Percentiles rank a stretch among this genome's conserved stretches.
These are phyloP conservation scores for Penicillium cosmopolitanum DNA, from an alignment of 495 filamentous ascomycete species.

Conservation along the genomic window DNA sequence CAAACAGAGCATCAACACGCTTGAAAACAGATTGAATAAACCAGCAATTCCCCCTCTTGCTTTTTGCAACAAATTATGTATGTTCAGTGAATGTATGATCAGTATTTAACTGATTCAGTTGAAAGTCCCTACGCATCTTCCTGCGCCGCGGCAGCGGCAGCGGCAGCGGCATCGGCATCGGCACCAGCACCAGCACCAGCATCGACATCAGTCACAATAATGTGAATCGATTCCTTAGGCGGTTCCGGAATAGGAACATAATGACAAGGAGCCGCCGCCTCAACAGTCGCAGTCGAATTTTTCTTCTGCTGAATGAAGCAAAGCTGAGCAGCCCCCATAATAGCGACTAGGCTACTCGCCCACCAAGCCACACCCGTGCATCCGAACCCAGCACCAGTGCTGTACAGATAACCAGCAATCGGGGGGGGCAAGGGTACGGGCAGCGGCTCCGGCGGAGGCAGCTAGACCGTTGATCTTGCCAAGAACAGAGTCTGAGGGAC, in stretches of 20 bases:
- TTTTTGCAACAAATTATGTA: not conserved
- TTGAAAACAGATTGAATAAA: not conserved
- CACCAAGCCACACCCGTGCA: slow-evolving; percentile 83
- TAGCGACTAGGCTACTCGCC: slow-evolving; percentile 69
- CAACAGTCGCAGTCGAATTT: slow-evolving; percentile 41
- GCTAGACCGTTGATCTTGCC: slow-evolving; percentile 83
- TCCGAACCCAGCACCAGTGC: slow-evolving; percentile 63
- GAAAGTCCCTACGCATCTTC: not conserved
- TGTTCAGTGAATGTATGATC: not conserved
- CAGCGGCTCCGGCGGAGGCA: slow-evolving; percentile 76
- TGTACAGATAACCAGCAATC: slow-evolving; percentile 74
- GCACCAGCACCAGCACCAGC: not conserved
- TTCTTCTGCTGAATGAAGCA: slow-evolving; percentile 62
- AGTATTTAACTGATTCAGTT: not conserved
- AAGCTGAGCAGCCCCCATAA: slow-evolving; percentile 69
- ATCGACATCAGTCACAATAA: slow-evolving; percentile 41
- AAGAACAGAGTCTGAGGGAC: slow-evolving; percentile 64
- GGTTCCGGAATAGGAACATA: slow-evolving; percentile 28
- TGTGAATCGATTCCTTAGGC: slow-evolving; percentile 39
- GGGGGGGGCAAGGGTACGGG: slow-evolving; percentile 76
- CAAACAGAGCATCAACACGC: not conserved
- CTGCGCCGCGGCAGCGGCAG: slow-evolving; percentile 11
- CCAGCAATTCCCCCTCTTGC: not conserved
- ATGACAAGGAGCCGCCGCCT: slow-evolving; percentile 36
- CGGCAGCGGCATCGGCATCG: too few relatives aligned